These are phyloP conservation scores for Tuber aestivum DNA, from an alignment of 495 filamentous ascomycete genomes.

Conservation along the genomic window DNA sequence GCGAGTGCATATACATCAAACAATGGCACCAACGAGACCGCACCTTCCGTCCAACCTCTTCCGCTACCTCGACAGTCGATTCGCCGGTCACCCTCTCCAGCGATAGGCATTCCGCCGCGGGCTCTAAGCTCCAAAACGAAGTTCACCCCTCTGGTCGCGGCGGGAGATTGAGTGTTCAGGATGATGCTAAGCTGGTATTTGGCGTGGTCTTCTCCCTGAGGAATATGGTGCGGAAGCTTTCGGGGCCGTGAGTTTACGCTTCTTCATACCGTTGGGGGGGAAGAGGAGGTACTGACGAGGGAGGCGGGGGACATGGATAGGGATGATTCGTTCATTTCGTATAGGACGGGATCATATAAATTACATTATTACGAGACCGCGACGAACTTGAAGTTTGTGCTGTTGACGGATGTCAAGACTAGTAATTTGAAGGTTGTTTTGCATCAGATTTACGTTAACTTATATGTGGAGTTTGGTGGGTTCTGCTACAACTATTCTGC, in stretches of 20 bases:
- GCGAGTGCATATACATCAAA: conserved; percentile 95
- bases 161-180: conserved; percentile 58
- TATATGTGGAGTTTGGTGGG: conserved; percentile 90
- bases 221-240: conserved; percentile 91
- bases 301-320: conserved; percentile 16
- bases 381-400: conserved; percentile 89
- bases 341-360: conserved; percentile 88
- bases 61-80: conserved; percentile 42
- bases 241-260: conserved; percentile 50
- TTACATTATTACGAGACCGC: conserved; percentile 98
- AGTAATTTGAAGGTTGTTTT: conserved; percentile 85
- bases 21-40: conserved; percentile 54
- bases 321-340: conserved; percentile 70
- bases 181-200: conserved; percentile 96
- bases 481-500: conserved; percentile 10
- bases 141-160: conserved; percentile 43
- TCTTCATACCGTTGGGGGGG: background rate
- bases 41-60: conserved; percentile 39
- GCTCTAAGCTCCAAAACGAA: conserved; percentile 43
- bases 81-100: conserved; percentile 30
- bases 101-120: conserved; percentile 39
- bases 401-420: conserved; percentile 86
- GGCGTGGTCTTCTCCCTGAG: conserved; percentile 91
- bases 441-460: conserved; percentile 97
- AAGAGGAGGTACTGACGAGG: conserved; percentile 15